phyloP scores from a whole-genome alignment of 805 yeast genomes.

The Candida montana region DNA sequence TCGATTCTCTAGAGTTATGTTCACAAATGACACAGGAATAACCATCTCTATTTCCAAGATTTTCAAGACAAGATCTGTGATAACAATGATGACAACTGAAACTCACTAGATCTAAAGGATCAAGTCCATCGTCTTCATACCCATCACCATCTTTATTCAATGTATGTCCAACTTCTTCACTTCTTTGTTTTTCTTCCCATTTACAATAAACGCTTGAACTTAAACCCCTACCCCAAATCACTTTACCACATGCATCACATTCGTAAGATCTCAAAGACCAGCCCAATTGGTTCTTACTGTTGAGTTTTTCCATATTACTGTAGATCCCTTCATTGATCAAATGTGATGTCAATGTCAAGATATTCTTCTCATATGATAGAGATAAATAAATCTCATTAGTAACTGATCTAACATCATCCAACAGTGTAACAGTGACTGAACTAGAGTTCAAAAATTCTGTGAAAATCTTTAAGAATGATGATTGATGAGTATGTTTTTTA shows the following conservation, averaged over 20 bases:
- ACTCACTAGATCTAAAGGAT: conserved; percentile 35
- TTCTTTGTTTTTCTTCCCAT: conserved; percentile 47
- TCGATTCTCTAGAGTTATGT: background rate
- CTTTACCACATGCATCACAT: conserved; percentile 75
- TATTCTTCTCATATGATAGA: conserved; percentile 56
- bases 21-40: conserved; percentile 39
- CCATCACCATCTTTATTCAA: conserved; percentile 14
- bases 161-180: conserved; percentile 19
- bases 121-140: conserved; percentile 2
- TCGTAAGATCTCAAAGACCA: conserved; percentile 53
- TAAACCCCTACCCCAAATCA: conserved; percentile 64
- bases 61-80: conserved; percentile 51
- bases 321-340: conserved; percentile 55
- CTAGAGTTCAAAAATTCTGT: conserved; percentile 48
- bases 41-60: conserved; percentile 34
- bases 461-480: conserved; percentile 50
- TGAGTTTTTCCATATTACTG: conserved; percentile 38
- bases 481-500: conserved; percentile 11
- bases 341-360: conserved; percentile 44
- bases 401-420: conserved; percentile 55
- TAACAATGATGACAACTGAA: conserved; percentile 67
- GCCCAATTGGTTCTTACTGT: conserved; percentile 45
- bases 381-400: conserved; percentile 60
- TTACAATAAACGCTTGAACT: conserved; percentile 42
- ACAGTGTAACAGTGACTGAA: conserved; percentile 40